Base-by-base conservation (phyloP, 1,284 basidiomycete genomes). In the Psilocybe mexicana region DNA sequence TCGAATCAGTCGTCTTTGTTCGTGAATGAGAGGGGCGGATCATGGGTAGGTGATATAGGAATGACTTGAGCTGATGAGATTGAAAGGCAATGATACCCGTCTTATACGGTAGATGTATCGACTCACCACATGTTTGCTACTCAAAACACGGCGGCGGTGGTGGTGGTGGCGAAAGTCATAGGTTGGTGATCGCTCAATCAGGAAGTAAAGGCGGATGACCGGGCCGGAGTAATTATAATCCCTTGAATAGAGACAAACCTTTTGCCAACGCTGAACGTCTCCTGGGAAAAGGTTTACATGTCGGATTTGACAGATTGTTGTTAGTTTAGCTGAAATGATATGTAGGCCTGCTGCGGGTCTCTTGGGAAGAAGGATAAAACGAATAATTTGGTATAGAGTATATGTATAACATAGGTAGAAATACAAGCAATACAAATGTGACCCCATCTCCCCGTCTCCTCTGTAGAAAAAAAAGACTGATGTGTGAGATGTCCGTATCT, bases 91-190 rank as follows among this genome's bases (percentile, higher is more conserved):
- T 23, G 56, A 38, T 36, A 23, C n/a, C 24, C 40, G 26, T 46
- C 26, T 8, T 48, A 23, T 18, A 12, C n/a, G 6, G 50, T 30
- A 55, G 38, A 54, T 36, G 23, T 10, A 25, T 33, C n/a, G 8
- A 62, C 64, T 56, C 46, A 65, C 64, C 64, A 65, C 64, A 65
- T 65, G 24, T 44, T 60, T 52, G 38, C n/a, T 25, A 26, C 12
- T 12, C 4, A 40, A 3, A n/a, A 11, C 38, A 40, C 10, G 14
- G 11, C 4, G 12, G 4, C 14, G n/a, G 12, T 40, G 38, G n/a
- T 40, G 11, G 14, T 14, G n/a, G 6, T 49, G 28, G 11, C 28
- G 28, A 47, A 47, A 47, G 45, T 30, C 33, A 6, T 36, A 33
- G 8, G 24, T 14, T 10, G 30, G 28, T 49, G 2, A 6, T 8